Percentiles rank a stretch among this genome's conserved stretches.
Conservation (phyloP, 495 filamentous ascomycete species). For the Aspergillus saccharolyticus region DNA sequence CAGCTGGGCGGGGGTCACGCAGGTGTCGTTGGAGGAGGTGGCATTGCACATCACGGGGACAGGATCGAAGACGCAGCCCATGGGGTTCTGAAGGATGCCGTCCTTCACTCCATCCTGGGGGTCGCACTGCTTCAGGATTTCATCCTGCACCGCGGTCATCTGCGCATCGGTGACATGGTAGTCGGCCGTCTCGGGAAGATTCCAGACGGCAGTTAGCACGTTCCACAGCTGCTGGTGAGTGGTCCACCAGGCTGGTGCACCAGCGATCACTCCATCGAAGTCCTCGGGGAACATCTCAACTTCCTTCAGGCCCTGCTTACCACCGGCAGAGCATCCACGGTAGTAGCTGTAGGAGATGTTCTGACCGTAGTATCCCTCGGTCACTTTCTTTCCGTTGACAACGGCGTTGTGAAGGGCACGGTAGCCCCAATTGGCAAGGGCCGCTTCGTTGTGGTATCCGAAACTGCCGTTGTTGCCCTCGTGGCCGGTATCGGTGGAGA, state of each 20-base stretch:
- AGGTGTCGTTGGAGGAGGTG: slow-evolving; percentile 22
- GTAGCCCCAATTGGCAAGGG: slow-evolving; percentile 22
- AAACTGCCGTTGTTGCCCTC: slow-evolving; percentile 34
- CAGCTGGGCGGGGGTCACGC: slow-evolving; percentile 47
- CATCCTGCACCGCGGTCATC: neutral
- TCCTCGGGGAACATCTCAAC: slow-evolving; percentile 49
- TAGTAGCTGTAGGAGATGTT: slow-evolving; percentile 48
- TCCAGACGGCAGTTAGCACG: slow-evolving; percentile 1
- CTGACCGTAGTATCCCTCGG: slow-evolving; percentile 38
- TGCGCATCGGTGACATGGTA: neutral
- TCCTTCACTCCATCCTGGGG: neutral
- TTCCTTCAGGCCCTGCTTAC: slow-evolving; percentile 51
- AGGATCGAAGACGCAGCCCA: neutral
- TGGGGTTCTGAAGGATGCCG: neutral
- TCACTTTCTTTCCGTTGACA: slow-evolving; percentile 29
- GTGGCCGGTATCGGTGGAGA: slow-evolving; percentile 55
- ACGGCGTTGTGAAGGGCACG: slow-evolving; percentile 16
- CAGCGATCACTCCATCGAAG: slow-evolving; percentile 9
- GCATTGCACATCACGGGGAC: slow-evolving; percentile 2
- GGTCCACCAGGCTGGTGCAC: slow-evolving; percentile 9
- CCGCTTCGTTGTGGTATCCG: slow-evolving; percentile 29
- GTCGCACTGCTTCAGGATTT: slow-evolving; percentile 5
- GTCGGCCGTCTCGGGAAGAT: slow-evolving; percentile 5
- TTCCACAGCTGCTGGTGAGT: slow-evolving; percentile 10
- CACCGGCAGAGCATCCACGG: slow-evolving; percentile 55